Percentiles rank a stretch among this genome's conserved stretches.
Conservation (phyloP, 345 rosid species). For the Orychophragmus violaceus region DNA sequence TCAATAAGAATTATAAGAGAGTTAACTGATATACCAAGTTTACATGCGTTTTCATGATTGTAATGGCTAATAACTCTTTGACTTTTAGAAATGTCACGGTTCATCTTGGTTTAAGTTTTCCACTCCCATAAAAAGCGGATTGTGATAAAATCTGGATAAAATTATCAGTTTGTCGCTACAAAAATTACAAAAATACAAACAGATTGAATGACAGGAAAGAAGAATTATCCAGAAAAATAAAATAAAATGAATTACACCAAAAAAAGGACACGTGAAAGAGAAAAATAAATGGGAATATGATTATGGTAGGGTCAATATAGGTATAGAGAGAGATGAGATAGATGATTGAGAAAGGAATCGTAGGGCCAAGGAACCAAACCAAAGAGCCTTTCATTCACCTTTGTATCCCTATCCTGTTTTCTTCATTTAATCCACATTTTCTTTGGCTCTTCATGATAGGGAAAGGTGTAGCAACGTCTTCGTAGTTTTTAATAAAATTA, state of each 20-base stretch:
- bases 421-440: constrained; percentile 2
- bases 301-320: constrained; percentile 4
- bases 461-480: constrained; percentile 7
- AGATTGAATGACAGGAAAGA: background rate
- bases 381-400: constrained; percentile 12
- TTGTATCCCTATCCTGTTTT: constrained; percentile 19
- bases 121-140: background rate
- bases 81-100: too few relatives aligned
- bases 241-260: too few relatives aligned
- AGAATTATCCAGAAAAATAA: background rate
- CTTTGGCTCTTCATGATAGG: constrained; percentile 31
- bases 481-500: background rate
- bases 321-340: constrained; percentile 6
- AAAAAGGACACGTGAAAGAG: constrained; percentile 24
- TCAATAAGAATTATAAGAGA: background rate
- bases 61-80: too few relatives aligned
- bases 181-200: background rate
- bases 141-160: background rate
- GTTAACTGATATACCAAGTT: too few relatives aligned
- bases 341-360: constrained; percentile 15
- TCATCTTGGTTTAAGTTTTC: background rate
- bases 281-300: background rate
- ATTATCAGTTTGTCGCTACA: background rate
- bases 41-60: too few relatives aligned
- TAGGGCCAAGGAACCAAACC: constrained; percentile 25